Percentiles rank a stretch among this genome's conserved stretches.
These are phyloP conservation scores for Waltergamsia citrina DNA, from an alignment of 2,329 filamentous ascomycete species.

Conservation along the genomic window DNA sequence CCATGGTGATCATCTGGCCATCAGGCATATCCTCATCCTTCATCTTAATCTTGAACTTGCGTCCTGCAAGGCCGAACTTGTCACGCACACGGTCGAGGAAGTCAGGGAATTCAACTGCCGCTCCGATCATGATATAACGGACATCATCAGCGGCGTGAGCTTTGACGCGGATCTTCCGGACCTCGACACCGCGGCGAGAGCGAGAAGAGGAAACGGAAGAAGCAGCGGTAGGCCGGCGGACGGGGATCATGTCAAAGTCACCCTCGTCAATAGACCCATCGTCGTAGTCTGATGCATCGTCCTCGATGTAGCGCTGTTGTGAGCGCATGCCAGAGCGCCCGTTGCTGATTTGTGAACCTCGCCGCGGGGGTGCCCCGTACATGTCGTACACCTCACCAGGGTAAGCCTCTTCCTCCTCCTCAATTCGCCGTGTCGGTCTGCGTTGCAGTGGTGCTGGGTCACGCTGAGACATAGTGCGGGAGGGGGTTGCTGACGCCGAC, in stretches of 20 bases:
- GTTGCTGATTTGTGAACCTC: slow-evolving; percentile 21
- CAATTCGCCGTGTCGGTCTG: slow-evolving; percentile 18
- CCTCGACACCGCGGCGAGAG: slow-evolving; percentile 53
- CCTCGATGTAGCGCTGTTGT: slow-evolving; percentile 59
- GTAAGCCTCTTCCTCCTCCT: slow-evolving; percentile 49
- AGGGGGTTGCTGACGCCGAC: slow-evolving; percentile 34
- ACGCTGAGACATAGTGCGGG: slow-evolving; percentile 32
- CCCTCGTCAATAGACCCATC: slow-evolving; percentile 62
- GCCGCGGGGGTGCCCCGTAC: slow-evolving; percentile 32
- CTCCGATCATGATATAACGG: slow-evolving; percentile 79
- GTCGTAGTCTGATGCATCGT: slow-evolving; percentile 69
- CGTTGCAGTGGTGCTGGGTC: slow-evolving; percentile 18
- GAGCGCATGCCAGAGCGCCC: background rate
- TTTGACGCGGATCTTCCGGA: slow-evolving; percentile 80
- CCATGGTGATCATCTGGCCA: slow-evolving; percentile 94
- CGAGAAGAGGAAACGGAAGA: slow-evolving; percentile 40
- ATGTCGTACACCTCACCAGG: slow-evolving; percentile 62
- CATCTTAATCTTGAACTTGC: slow-evolving; percentile 82
- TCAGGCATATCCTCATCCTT: slow-evolving; percentile 67
- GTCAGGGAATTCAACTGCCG: slow-evolving; percentile 64
- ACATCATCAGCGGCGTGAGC: slow-evolving; percentile 83
- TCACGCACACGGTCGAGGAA: slow-evolving; percentile 72
- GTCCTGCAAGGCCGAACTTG: slow-evolving; percentile 66
- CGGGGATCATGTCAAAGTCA: slow-evolving; percentile 71
- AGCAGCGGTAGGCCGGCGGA: slow-evolving; percentile 34